A percentile compares a stretch with the other conserved stretches of the same genome.
These are phyloP conservation scores for Sarocladium strictum DNA, from an alignment of 2,329 filamentous ascomycete genomes.

Conservation along the genomic window DNA sequence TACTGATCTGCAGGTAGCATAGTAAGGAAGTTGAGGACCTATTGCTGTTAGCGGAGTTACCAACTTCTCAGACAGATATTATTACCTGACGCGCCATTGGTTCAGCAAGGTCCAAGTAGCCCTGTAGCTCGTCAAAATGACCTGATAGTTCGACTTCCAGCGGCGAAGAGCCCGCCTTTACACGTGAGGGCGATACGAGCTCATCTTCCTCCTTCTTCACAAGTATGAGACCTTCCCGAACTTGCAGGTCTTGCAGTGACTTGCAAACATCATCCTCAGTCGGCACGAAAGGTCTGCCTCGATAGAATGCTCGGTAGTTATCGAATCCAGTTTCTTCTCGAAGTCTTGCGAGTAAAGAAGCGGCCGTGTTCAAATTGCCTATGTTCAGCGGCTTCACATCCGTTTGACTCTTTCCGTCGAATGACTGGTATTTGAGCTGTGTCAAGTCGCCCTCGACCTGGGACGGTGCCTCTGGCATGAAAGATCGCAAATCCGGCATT, in stretches of 20 bases:
- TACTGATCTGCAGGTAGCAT: constrained; percentile 63
- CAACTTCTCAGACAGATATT: neutral
- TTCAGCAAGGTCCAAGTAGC: constrained; percentile 70
- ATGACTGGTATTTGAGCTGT: constrained; percentile 68
- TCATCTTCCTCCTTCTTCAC: constrained; percentile 53
- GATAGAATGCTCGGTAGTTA: constrained; percentile 67
- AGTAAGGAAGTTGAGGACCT: constrained; percentile 66
- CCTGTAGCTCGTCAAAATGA: constrained; percentile 80
- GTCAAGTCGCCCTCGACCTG: constrained; percentile 57
- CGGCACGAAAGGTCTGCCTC: constrained; percentile 60
- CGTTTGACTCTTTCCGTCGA: constrained; percentile 54
- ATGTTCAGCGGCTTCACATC: constrained; percentile 58
- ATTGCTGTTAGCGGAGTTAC: constrained; percentile 7
- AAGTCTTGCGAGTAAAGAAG: constrained; percentile 62
- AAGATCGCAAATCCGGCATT: constrained; percentile 48
- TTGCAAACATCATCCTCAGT: constrained; percentile 51
- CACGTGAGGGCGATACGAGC: constrained; percentile 32
- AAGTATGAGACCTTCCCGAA: constrained; percentile 59
- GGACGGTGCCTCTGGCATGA: constrained; percentile 45
- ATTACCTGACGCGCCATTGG: constrained; percentile 60
- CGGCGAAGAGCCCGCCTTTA: constrained; percentile 46
- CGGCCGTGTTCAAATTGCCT: constrained; percentile 64
- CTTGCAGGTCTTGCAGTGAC: constrained; percentile 62
- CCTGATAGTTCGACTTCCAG: constrained; percentile 75
- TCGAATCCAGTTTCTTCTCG: constrained; percentile 67